Evolutionary conservation across 179 eudicot species (phyloP).

Genomic region (Amaranthus tricolor): DNA sequence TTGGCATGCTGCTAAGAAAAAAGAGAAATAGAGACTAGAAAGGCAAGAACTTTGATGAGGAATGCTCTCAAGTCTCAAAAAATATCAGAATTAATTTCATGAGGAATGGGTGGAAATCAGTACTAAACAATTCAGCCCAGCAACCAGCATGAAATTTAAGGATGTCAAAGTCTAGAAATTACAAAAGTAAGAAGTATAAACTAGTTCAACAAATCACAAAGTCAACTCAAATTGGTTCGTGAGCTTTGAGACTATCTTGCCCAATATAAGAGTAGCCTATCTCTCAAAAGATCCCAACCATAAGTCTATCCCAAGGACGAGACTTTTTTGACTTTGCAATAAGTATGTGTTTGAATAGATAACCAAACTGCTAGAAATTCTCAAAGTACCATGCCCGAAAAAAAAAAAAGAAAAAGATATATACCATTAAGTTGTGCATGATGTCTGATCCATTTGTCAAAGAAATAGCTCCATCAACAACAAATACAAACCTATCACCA

Average conservation of each 20-base stretch:
- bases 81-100: background rate
- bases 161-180: background rate
- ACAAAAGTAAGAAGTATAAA: background rate
- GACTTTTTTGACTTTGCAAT: too few species aligned
- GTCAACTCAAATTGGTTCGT: too few species aligned
- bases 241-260: too few species aligned
- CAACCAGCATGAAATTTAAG: background rate
- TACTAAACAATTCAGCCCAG: too few species aligned
- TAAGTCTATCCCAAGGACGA: too few species aligned
- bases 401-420: constrained; percentile 5
- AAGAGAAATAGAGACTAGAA: too few species aligned
- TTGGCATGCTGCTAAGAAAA: too few species aligned
- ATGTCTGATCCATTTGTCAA: constrained; percentile 47
- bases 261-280: too few species aligned
- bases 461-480: constrained; percentile 65
- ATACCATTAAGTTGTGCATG: constrained; percentile 55
- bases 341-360: background rate
- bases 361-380: background rate
- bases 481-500: constrained; percentile 71
- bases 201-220: background rate
- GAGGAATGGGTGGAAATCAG: background rate
- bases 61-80: background rate
- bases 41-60: too few species aligned
- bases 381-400: background rate
- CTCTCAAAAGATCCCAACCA: too few species aligned